Conservation (phyloP, 1,284 basidiomycete species). For the Mycosarcoma mackinlayi region DNA sequence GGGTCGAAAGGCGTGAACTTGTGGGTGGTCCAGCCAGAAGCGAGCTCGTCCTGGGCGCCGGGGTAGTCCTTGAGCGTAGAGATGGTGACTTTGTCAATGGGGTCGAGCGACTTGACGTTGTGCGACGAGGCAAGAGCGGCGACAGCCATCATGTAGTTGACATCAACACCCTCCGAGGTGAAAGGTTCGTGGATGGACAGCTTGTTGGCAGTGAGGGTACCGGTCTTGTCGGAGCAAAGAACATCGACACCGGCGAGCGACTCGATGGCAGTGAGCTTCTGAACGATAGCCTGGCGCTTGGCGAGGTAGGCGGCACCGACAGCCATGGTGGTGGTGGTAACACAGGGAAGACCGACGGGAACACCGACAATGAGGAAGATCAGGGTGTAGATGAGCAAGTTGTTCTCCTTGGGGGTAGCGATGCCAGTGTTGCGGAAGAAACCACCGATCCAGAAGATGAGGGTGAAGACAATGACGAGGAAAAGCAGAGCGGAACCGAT, state of each 20-base stretch:
- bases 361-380: constrained; percentile 73
- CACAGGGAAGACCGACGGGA: constrained; percentile 73
- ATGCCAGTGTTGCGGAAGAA: constrained; percentile 72
- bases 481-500: constrained; percentile 73
- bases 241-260: constrained; percentile 74
- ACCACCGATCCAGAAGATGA: constrained; percentile 70
- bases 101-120: constrained; percentile 73
- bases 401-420: constrained; percentile 71
- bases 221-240: constrained; percentile 74
- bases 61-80: constrained; percentile 73
- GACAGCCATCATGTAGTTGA: constrained; percentile 72
- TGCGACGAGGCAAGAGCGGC: constrained; percentile 74
- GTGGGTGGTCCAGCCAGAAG: constrained; percentile 72
- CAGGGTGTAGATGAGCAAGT: constrained; percentile 72
- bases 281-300: constrained; percentile 74
- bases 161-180: constrained; percentile 70
- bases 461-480: constrained; percentile 72
- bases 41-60: constrained; percentile 72
- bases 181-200: constrained; percentile 73
- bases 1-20: constrained; percentile 74
- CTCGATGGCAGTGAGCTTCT: constrained; percentile 75
- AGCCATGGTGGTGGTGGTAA: constrained; percentile 73
- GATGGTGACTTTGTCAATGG: constrained; percentile 74
- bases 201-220: constrained; percentile 74
- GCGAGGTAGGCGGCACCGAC: constrained; percentile 74